Evolutionary conservation across 768 basidiomycete genomes (phyloP).

Genomic region (Lentinula lateritia): DNA sequence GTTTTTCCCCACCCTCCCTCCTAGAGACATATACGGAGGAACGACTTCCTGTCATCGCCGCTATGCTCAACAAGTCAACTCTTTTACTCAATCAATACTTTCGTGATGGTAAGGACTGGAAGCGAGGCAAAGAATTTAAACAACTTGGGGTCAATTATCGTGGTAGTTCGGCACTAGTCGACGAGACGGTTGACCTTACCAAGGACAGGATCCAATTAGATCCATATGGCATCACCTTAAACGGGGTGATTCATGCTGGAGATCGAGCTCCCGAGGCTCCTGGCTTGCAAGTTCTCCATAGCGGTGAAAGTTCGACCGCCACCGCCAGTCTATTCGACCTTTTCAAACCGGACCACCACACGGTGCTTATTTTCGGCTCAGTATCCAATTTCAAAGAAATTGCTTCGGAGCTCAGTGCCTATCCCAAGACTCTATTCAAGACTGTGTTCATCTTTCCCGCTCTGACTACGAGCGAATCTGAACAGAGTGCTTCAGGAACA

Average conservation of each 20-base stretch:
- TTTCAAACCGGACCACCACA: conserved; percentile 24
- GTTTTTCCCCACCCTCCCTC: conserved; percentile 12
- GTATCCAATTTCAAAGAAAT: conserved; percentile 1
- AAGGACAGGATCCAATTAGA: conserved; percentile 9
- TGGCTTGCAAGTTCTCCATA: conserved; percentile 13
- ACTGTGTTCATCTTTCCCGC: conserved; percentile 12
- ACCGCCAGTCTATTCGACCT: conserved; percentile 18
- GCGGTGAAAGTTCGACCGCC: not conserved
- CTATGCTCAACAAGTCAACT: conserved; percentile 19
- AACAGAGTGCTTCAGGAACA: not conserved
- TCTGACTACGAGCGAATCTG: not conserved
- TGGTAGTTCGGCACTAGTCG: conserved; percentile 41
- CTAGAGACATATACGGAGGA: conserved; percentile 21
- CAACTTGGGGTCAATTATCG: conserved; percentile 53
- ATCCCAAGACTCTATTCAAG: conserved; percentile 11
- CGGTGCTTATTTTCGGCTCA: conserved; percentile 26
- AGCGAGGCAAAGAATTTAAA: conserved; percentile 19
- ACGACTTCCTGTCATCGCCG: conserved; percentile 23
- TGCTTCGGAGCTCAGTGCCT: not conserved
- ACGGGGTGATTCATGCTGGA: conserved; percentile 28
- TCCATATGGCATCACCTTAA: conserved; percentile 18
- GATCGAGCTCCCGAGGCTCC: conserved; percentile 43
- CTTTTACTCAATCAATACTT: conserved; percentile 11
- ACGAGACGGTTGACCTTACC: conserved; percentile 23
- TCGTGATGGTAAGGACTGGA: conserved; percentile 12